Evolutionary conservation across 495 filamentous ascomycete genomes (phyloP).

Genomic region (Trichoderma gamsii): DNA sequence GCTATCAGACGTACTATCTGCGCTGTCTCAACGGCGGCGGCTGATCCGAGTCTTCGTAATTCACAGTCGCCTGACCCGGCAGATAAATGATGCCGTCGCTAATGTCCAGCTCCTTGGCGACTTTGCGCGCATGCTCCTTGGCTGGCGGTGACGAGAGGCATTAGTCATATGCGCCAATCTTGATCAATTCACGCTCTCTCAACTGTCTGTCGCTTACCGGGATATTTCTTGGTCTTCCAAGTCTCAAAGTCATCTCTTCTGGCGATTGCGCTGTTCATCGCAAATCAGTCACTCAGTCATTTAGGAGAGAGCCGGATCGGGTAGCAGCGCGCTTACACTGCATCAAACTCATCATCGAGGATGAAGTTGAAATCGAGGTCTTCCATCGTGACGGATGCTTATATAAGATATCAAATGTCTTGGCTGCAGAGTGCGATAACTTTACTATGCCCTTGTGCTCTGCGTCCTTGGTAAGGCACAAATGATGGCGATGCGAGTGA

Average conservation of each 20-base stretch:
- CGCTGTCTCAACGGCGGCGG: slow-evolving; percentile 56
- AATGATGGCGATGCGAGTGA: too few relatives aligned
- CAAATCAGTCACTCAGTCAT: background rate
- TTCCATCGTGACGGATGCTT: background rate
- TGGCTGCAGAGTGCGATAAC: background rate
- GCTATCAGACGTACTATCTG: slow-evolving; percentile 41
- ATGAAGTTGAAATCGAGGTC: slow-evolving; percentile 34
- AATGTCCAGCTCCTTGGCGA: slow-evolving; percentile 58
- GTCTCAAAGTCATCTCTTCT: background rate
- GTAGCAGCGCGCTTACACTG: slow-evolving; percentile 31
- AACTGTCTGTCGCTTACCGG: slow-evolving; percentile 21
- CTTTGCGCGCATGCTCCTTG: slow-evolving; percentile 72
- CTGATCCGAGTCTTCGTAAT: slow-evolving; percentile 57
- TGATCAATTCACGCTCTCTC: background rate
- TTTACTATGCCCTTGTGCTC: background rate
- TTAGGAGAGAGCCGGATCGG: background rate
- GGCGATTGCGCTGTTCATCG: background rate
- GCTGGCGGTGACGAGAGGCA: slow-evolving; percentile 39
- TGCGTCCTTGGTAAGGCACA: too few relatives aligned
- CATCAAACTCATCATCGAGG: slow-evolving; percentile 42
- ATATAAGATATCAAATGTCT: background rate
- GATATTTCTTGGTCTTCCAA: slow-evolving; percentile 25
- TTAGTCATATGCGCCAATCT: background rate
- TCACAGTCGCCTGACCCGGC: slow-evolving; percentile 39
- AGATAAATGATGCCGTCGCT: slow-evolving; percentile 59